A percentile compares a stretch with the other conserved stretches of the same genome.
Evolutionary conservation across 2,329 filamentous ascomycete genomes (phyloP).

Genomic region (Lachnellula occidentalis): DNA sequence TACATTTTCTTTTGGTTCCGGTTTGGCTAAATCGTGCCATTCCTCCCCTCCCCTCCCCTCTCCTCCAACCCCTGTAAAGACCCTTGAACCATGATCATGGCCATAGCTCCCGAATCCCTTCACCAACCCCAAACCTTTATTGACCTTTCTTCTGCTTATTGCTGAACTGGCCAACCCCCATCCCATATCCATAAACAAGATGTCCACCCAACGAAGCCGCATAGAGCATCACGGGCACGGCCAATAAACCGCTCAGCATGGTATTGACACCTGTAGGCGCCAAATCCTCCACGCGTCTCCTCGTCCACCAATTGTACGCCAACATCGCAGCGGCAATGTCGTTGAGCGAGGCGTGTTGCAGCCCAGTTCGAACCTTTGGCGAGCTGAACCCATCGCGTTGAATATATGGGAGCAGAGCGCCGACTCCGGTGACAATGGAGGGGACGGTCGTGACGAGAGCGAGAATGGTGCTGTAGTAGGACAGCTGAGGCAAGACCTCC

Average conservation of each 20-base stretch:
- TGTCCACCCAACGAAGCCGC: conserved; percentile 8
- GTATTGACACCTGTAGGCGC: conserved; percentile 3
- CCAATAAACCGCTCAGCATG: conserved; percentile 4
- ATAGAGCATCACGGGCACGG: conserved; percentile 2
- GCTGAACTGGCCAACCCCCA: conserved; percentile 11
- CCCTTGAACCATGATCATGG: too few relatives aligned
- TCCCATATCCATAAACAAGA: conserved; percentile 13
- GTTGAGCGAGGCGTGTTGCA: conserved; percentile 12
- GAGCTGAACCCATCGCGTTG: conserved; percentile 7
- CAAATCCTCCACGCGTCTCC: conserved; percentile 1
- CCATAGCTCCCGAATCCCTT: neutral
- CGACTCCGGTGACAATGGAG: conserved; percentile 7
- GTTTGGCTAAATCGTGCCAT: too few relatives aligned
- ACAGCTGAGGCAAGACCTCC: conserved; percentile 6
- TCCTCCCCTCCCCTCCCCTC: too few relatives aligned
- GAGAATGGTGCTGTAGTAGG: conserved; percentile 11
- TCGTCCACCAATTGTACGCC: conserved; percentile 11
- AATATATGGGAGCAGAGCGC: conserved; percentile 9
- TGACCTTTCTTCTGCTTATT: conserved; percentile 6
- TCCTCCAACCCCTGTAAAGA: too few relatives aligned
- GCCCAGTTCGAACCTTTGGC: conserved; percentile 5
- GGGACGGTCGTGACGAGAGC: conserved; percentile 11
- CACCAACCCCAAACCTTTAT: neutral
- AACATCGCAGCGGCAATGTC: conserved; percentile 4
- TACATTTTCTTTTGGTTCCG: too few relatives aligned